These are phyloP conservation scores for Monosiga brevicollis DNA, from an alignment of 78 protist species.

Conservation along the genomic window DNA sequence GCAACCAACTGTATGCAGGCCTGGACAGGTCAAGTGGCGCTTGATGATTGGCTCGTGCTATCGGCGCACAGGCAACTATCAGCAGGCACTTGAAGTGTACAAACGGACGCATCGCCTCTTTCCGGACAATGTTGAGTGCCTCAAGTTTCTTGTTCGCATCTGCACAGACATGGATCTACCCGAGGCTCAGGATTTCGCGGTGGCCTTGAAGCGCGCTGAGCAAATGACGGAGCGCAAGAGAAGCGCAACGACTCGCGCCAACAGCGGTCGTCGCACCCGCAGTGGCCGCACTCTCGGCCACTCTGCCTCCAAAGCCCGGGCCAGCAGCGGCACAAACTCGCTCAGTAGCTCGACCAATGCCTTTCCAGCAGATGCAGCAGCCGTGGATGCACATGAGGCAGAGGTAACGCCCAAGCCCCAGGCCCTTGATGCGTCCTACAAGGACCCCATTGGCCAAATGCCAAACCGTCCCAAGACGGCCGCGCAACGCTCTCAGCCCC, in stretches of 20 bases:
- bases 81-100: conserved; percentile 11
- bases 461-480: not conserved
- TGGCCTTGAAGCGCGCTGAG: not conserved
- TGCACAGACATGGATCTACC: not conserved
- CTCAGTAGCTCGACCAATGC: not conserved
- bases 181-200: not conserved
- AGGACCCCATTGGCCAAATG: not conserved
- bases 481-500: not conserved
- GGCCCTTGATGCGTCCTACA: not conserved
- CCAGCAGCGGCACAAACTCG: not conserved
- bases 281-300: not conserved
- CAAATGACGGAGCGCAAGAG: not conserved
- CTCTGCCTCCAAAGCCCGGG: not conserved
- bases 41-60: conserved; percentile 35
- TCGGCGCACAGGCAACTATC: conserved; percentile 6
- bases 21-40: conserved; percentile 67
- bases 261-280: not conserved
- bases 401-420: not conserved
- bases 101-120: not conserved
- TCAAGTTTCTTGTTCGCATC: conserved; percentile 1
- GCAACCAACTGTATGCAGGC: conserved; percentile 33
- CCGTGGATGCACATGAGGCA: not conserved
- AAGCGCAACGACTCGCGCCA: not conserved
- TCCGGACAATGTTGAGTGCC: conserved; percentile 20
- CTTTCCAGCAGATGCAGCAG: not conserved